Base-by-base conservation (phyloP, 257 asterid genomes). In the Solanum gracilifrons region DNA sequence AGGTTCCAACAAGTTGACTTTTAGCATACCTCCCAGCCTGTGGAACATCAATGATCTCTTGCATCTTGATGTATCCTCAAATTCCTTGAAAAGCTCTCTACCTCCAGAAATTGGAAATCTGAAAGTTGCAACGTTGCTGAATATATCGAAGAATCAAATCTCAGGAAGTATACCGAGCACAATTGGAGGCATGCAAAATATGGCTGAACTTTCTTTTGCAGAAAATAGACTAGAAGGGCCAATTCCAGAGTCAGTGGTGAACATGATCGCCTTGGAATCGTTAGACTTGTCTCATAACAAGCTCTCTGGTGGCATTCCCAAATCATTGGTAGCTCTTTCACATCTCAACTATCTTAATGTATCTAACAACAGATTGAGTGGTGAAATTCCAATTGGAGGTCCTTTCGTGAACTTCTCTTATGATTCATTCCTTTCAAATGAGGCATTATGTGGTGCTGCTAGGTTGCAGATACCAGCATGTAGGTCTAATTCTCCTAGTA, bases 311-410 rank as follows among this genome's bases (percentile, higher is more conserved):
- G 3, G 4, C 23, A 90, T 91, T 32, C 91, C 92, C 7, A 74
- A 31, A 13, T 85, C 91, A 21, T 20, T 90, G 60, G 85, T 79
- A 84, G 35, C 55, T 13, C 88, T 91, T 71, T 25, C 11, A 16
- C 20, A 46, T 29, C 86, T 91, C 2, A 60, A 31, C 29, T 43
- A 79, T 41, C 84, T 88, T 8, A 84, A 89, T 39, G 87, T 86
- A 7, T 88, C 91, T 20, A 77, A n/a, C 51, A 91, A 91, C 23
- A n/a, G 85, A 51, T 86, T 89, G 27, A 71, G 69, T 16, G 89
- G 91, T 31, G 88, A 86, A 87, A 91, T 91, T 83, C 91, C 93
- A 35, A 13, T 51, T 8, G 71, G 80, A 2, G 93, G 89, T 27
- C 90, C 89, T 55, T 91, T 89, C 16, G 0, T 1, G 6, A 89